phyloP scores from a whole-genome alignment of 441 rosid species.

The Euphorbia celastroides region DNA sequence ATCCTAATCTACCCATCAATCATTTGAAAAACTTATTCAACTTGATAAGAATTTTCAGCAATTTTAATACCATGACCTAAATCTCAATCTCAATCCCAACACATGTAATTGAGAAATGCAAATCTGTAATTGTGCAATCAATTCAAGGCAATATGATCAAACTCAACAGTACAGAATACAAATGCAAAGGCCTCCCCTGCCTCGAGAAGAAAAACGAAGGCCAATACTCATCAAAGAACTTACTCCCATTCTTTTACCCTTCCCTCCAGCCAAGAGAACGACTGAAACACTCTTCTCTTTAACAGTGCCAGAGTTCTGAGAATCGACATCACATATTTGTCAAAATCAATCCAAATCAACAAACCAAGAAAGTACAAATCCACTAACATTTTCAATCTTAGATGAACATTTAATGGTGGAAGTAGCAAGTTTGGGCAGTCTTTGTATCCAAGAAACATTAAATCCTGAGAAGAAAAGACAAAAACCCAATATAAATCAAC shows the following conservation, averaged over 20 bases:
- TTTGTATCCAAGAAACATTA: conserved; percentile 9
- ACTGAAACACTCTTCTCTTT: conserved; percentile 79
- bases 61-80: background rate
- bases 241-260: conserved; percentile 96
- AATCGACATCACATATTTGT: background rate
- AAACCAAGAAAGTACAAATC: background rate
- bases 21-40: background rate
- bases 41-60: background rate
- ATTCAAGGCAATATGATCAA: too few species aligned
- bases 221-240: conserved; percentile 14
- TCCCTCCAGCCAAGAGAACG: conserved; percentile 87
- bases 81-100: too few species aligned
- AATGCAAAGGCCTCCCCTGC: too few species aligned
- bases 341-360: background rate
- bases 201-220: too few species aligned
- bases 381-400: conserved; percentile 9
- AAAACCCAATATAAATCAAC: background rate
- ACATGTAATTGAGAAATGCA: too few species aligned
- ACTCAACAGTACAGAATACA: too few species aligned
- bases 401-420: conserved; percentile 12
- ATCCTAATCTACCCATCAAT: background rate
- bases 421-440: conserved; percentile 11
- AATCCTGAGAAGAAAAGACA: conserved; percentile 11
- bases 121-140: too few species aligned
- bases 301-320: conserved; percentile 36